Evolutionary conservation across 1,139 yeast genomes (phyloP).

Genomic region (Yamadazyma buinensis): DNA sequence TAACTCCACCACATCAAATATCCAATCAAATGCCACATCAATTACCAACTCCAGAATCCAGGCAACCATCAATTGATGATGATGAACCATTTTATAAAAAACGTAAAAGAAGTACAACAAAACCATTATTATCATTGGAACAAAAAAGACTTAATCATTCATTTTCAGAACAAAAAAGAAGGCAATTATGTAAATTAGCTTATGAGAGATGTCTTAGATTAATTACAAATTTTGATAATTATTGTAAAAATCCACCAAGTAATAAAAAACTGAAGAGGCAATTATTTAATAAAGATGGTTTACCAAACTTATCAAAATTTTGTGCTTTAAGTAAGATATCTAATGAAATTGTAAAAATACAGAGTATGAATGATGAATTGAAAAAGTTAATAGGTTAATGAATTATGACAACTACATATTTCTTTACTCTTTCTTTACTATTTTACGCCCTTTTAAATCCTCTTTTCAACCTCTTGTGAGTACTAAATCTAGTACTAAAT

Average conservation of each 20-base stretch:
- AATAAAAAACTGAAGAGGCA: conserved; percentile 39
- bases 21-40: conserved; percentile 16
- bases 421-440: too few species aligned
- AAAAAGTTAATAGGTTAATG: conserved; percentile 17
- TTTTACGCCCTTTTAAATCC: too few species aligned
- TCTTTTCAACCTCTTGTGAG: too few species aligned
- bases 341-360: conserved; percentile 36
- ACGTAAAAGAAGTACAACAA: conserved; percentile 32
- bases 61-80: conserved; percentile 20
- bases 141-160: conserved; percentile 74
- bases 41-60: conserved; percentile 38
- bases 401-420: too few species aligned
- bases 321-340: conserved; percentile 43
- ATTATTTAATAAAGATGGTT: conserved; percentile 43
- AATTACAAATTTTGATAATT: conserved; percentile 41
- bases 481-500: too few species aligned
- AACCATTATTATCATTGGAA: conserved; percentile 54
- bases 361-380: conserved; percentile 32
- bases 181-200: conserved; percentile 65
- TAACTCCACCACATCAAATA: neutral
- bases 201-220: conserved; percentile 49
- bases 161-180: conserved; percentile 69
- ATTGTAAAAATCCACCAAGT: conserved; percentile 26
- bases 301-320: conserved; percentile 46
- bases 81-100: conserved; percentile 17